A percentile compares a stretch with the other conserved stretches of the same genome.
Conservation (phyloP, 2,329 filamentous ascomycete genomes). For the Phoma sp. region DNA sequence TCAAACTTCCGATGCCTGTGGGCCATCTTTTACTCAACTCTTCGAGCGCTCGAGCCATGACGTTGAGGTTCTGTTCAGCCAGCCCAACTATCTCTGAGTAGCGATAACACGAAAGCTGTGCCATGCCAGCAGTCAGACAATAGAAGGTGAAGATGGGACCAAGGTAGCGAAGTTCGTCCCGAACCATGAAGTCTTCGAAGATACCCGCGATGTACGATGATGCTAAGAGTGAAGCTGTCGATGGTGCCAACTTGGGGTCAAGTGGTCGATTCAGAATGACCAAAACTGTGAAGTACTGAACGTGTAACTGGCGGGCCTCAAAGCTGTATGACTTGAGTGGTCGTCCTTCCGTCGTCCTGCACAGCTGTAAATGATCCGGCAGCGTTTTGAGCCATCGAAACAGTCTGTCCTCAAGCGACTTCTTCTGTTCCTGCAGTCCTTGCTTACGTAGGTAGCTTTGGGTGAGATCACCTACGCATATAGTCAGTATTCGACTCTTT, state of each 20-base stretch:
- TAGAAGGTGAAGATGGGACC: slow-evolving; percentile 54
- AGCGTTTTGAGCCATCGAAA: slow-evolving; percentile 52
- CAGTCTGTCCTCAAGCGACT: slow-evolving; percentile 48
- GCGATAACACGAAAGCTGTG: slow-evolving; percentile 50
- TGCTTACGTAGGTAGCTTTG: slow-evolving; percentile 50
- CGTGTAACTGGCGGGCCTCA: slow-evolving; percentile 49
- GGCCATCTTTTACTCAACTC: slow-evolving; percentile 44
- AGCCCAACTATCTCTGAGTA: slow-evolving; percentile 40
- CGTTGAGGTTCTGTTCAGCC: slow-evolving; percentile 38
- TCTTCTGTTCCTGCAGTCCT: slow-evolving; percentile 39
- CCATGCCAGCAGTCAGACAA: slow-evolving; percentile 50
- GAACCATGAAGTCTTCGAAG: slow-evolving; percentile 54
- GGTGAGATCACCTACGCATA: slow-evolving; percentile 45
- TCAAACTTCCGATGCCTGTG: slow-evolving; percentile 41
- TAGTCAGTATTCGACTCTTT: neutral
- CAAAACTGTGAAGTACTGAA: slow-evolving; percentile 51
- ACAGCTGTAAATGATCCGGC: slow-evolving; percentile 43
- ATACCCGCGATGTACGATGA: slow-evolving; percentile 54
- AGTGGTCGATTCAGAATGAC: slow-evolving; percentile 50
- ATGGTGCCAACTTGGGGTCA: slow-evolving; percentile 40
- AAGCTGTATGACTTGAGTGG: slow-evolving; percentile 41
- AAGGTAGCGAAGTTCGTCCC: slow-evolving; percentile 51
- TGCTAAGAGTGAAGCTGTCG: slow-evolving; percentile 49
- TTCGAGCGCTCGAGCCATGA: slow-evolving; percentile 38
- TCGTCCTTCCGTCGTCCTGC: slow-evolving; percentile 27